Conservation (phyloP, 2,329 filamentous ascomycete genomes). For the Cladosporium sphaerospermum region DNA sequence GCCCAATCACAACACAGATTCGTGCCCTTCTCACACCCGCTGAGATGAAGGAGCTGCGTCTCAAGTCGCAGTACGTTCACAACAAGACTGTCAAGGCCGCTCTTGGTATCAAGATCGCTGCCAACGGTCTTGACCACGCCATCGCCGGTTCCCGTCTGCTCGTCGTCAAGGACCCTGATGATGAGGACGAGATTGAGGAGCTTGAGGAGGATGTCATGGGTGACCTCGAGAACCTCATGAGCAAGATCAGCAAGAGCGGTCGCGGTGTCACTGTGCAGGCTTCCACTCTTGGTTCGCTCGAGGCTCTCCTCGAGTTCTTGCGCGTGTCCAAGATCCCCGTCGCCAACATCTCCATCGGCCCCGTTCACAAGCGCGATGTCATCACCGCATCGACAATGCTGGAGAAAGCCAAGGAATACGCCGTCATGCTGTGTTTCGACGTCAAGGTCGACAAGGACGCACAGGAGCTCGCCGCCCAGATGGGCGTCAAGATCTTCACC, state of each 20-base stretch:
- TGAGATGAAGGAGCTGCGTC: slow-evolving; percentile 84
- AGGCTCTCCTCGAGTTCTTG: slow-evolving; percentile 93
- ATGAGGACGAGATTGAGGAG: slow-evolving; percentile 69
- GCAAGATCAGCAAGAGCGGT: slow-evolving; percentile 83
- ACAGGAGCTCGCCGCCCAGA: slow-evolving; percentile 79
- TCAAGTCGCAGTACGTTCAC: slow-evolving; percentile 95
- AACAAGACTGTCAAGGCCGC: slow-evolving; percentile 99
- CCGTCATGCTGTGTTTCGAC: slow-evolving; percentile 99
- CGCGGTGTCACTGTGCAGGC: slow-evolving; percentile 96
- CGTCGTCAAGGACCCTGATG: slow-evolving; percentile 89
- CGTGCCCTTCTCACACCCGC: slow-evolving; percentile 89
- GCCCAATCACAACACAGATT: slow-evolving; percentile 90
- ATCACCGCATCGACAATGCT: slow-evolving; percentile 92
- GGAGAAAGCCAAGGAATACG: slow-evolving; percentile 88
- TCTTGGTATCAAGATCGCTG: slow-evolving; percentile 97
- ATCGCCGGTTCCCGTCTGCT: slow-evolving; percentile 94
- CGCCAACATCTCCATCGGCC: slow-evolving; percentile 92
- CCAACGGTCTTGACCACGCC: slow-evolving; percentile 88
- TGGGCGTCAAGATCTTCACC: slow-evolving; percentile 95
- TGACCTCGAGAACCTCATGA: slow-evolving; percentile 85
- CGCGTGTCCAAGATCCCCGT: slow-evolving; percentile 95
- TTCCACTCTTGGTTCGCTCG: slow-evolving; percentile 91
- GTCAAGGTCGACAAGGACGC: slow-evolving; percentile 99
- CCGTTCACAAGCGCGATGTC: slow-evolving; percentile 95
- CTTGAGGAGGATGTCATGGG: slow-evolving; percentile 94